phyloP scores from a whole-genome alignment of 306 rosid genomes.

The Geum urbanum region DNA sequence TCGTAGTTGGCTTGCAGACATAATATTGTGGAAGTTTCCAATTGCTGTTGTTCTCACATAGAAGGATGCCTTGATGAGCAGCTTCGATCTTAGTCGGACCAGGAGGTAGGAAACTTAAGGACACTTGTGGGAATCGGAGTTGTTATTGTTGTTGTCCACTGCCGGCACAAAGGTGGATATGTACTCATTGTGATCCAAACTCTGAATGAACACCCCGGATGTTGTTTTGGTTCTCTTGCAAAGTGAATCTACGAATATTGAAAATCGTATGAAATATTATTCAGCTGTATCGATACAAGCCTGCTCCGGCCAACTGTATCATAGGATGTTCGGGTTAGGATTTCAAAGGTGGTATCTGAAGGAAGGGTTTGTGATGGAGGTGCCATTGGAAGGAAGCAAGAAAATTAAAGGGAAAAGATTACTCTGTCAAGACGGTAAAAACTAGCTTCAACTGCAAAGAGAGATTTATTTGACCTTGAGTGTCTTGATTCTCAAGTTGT shows the following conservation, averaged over 20 bases:
- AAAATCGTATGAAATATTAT: neutral
- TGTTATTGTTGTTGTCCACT: neutral
- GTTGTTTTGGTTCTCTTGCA: neutral
- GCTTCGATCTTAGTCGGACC: neutral
- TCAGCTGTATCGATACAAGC: constrained; percentile 7
- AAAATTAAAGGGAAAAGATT: too few species aligned
- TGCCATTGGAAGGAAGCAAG: neutral
- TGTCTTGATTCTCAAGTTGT: too few species aligned
- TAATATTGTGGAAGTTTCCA: neutral
- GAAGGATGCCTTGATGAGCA: neutral
- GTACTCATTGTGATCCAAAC: accelerated
- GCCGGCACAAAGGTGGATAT: neutral
- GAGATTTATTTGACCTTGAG: too few species aligned
- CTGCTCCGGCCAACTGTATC: constrained; percentile 5
- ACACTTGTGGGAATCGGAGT: neutral
- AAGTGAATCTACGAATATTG: neutral
- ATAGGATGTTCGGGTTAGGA: neutral
- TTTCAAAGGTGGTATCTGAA: neutral
- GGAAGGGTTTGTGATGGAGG: constrained; percentile 10
- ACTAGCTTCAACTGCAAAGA: too few species aligned
- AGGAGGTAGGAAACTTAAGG: neutral
- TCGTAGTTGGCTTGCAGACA: constrained; percentile 4
- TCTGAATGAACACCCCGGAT: constrained; percentile 1
- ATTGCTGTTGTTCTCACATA: neutral
- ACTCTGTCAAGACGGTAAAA: too few species aligned